These are phyloP conservation scores for Plantago coronopus DNA, from an alignment of 305 asterid species.

Conservation along the genomic window DNA sequence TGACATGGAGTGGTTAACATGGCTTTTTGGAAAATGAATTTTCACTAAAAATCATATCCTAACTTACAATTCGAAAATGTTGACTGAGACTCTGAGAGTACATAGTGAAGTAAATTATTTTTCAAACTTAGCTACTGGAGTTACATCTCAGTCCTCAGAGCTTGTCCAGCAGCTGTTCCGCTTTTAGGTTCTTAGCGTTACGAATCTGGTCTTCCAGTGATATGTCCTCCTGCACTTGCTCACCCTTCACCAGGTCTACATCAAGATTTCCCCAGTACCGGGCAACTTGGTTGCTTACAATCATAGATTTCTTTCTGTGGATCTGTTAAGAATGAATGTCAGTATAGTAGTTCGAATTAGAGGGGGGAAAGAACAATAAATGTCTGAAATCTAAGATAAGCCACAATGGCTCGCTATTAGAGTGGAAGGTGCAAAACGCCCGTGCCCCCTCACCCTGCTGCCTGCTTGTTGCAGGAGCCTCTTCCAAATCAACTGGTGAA, in stretches of 20 bases:
- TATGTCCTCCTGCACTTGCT: constrained; percentile 33
- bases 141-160: constrained; percentile 9
- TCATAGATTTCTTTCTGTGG: constrained; percentile 49
- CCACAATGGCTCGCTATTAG: too few relatives aligned
- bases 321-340: constrained; percentile 39
- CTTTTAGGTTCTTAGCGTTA: constrained; percentile 57
- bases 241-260: constrained; percentile 33
- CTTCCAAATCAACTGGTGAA: too few relatives aligned
- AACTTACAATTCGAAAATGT: too few relatives aligned
- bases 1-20: too few relatives aligned
- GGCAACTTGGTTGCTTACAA: constrained; percentile 36
- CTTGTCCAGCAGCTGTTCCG: constrained; percentile 32
- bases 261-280: constrained; percentile 72
- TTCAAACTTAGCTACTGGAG: background rate
- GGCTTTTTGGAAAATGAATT: too few relatives aligned
- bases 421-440: too few relatives aligned
- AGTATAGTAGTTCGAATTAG: background rate
- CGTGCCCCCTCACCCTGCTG: too few relatives aligned
- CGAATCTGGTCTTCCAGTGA: constrained; percentile 84
- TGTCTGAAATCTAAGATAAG: background rate
- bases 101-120: background rate
- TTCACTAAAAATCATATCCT: too few relatives aligned
- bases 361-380: background rate
- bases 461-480: too few relatives aligned
- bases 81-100: too few relatives aligned